Evolutionary conservation across 164 flowering plant genomes (phyloP), one percentile per base, ranked within the genome.

Genomic region (Dillenia suffruticosa): DNA sequence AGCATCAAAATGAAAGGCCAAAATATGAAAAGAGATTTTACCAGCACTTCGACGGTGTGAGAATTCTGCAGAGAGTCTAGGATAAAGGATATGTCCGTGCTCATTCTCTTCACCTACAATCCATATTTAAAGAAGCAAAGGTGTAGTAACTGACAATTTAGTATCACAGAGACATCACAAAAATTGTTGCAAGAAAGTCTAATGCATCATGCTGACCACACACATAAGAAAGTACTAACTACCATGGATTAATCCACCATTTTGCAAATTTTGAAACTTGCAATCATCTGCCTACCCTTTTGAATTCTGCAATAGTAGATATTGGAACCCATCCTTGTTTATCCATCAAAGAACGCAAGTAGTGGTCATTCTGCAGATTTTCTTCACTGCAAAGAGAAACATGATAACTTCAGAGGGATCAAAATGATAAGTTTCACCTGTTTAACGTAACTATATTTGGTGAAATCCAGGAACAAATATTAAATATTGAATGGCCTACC

Each of bases 251-350:
- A 32, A 32, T 32, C 40, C 40, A 5, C 40, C 6, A 5, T 32
- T 4, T 4, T 32, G 40, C 40, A 32, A 32, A 32, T 32, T 32
- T 32, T 32, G 7, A 32, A 32, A 32, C 40, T 32, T 4, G 40
- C 6, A 32, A 32, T 32, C 40, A 32, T 32, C 40, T 4, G 40
- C 73, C 53, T 82, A 94, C 97, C 85, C 95, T 80, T 58, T 84
- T 94, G 57, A 94, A 94, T 52, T 80, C 86, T 32, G 97, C 94
- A 74, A 94, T 79, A 8, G 24, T 69, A 14, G 84, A 71, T 68
- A 91, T 74, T 6, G 89, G 70, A 71, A 90, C 97, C 97, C 97
- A 94, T 61, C 98, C 98, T 67, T 90, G 77, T 44, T 72, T 80
- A 71, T 94, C 95, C 97, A 94, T 84, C 70, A 82, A 72, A 49